Evolutionary conservation across 129 eudicot species (phyloP), one percentile per base, ranked within the genome.

Genomic region (carrot (Daucus carota)): DNA sequence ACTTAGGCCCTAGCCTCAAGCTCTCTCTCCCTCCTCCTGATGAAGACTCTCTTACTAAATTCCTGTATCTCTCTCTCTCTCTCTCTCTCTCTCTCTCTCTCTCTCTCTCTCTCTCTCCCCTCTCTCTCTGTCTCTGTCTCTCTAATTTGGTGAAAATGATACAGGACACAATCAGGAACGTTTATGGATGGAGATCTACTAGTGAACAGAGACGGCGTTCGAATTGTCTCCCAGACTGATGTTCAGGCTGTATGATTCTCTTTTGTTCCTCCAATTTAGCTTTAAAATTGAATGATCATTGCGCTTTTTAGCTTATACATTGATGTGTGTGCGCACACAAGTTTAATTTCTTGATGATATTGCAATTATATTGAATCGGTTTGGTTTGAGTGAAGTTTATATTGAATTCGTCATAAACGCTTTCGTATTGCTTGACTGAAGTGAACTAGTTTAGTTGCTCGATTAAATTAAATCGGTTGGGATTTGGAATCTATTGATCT

Each of bases 121-220:
- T 86, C 89, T 47, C 60, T 6, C 59, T 40, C 46, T 40, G 48
- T 54, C 63, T n/a, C 90, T 87, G 68, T 73, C 83, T 67, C 84
- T 91, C 26, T 90, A 22, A 41, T 62, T 62, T 41, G 46, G 75
- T 33, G 50, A 45, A 38, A 32, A 34, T 82, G 33, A 28, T 80
- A 34, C 73, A 95, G 99, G 68, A 91, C 97, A 70, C 88, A 85
- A 81, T 91, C 97, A 48, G 99, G 99, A 72, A 95, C 99, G 45
- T 95, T 91, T 84, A 87, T 81, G 89, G 94, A 89, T 80, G 99
- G 99, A 71, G 99, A 95, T 91, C 96, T 95, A 72, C 80, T 91
- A 34, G 99, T 95, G 57, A 95, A 95, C 77, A 88, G 85, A 73
- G 92, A 95, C 69, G 99, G 99, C 41, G 90, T 95, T 77, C 89